Evolutionary conservation across 495 filamentous ascomycete genomes (phyloP), one percentile per base, ranked within the genome.

Genomic region (Letharia lupina): DNA sequence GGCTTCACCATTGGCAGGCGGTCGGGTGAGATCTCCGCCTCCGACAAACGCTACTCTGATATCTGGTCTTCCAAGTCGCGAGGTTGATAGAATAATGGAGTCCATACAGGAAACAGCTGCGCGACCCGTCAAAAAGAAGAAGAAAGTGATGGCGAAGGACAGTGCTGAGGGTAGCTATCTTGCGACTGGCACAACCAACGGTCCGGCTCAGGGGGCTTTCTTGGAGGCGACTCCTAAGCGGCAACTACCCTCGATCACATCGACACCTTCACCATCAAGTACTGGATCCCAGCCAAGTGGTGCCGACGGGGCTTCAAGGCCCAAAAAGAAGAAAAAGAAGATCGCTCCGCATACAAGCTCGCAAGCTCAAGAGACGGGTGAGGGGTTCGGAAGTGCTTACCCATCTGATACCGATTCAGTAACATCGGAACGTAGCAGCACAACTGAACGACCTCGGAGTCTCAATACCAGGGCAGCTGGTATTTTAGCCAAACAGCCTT

Each of bases 121-220:
- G 54, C 77, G 75, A 57, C 79, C 81, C 9, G 75, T 80, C 15
- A 86, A 79, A 67, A 83, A 77, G 61, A 86, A 82, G 70, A 88
- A 82, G 72, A 76, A 80, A 31, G 64, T 65, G 47, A 67, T 75
- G n/a, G 67, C 70, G 18, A 77, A 76, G 16, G 75, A 71, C 5
- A 75, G 70, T 41, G 71, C 77, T 9, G 78, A 80, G 64, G 82
- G 79, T 39, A 83, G 73, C 54, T 74, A 81, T 65, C 71, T 84
- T 41, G 73, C 75, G 16, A 70, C 70, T 41, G 73, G 80, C 35
- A 66, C 70, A 45, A 62, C 73, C 70, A 59, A 58, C 31, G 71
- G 74, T 64, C 67, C 73, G 44, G 62, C 69, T 78, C 40, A 78
- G 68, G 78, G 75, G 28, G 77, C 76, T 37, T 75, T 76, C 58